Conservation (phyloP, 2,329 filamentous ascomycete species). For the Dothideomycetidae sp. region DNA sequence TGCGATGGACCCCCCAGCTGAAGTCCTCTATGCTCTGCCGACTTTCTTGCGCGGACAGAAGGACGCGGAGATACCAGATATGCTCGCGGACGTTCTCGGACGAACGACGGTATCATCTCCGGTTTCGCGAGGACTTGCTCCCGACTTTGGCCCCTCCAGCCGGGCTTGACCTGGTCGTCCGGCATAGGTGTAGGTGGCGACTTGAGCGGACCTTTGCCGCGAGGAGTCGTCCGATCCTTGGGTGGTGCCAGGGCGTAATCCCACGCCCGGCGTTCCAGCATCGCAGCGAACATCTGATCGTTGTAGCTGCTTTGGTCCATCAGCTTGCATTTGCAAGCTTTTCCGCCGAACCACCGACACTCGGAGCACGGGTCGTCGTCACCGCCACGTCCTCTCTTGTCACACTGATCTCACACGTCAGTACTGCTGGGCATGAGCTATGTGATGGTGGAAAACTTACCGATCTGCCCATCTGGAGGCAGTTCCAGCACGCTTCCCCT, state of each 20-base stretch:
- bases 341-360: conserved; percentile 6
- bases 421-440: too few relatives aligned
- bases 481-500: too few relatives aligned
- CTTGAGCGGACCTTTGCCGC: background rate
- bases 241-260: conserved; percentile 1
- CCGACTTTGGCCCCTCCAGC: background rate
- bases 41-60: too few relatives aligned
- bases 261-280: background rate
- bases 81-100: conserved; percentile 6
- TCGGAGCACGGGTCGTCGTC: conserved; percentile 10
- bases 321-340: background rate
- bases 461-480: too few relatives aligned
- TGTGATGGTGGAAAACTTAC: too few relatives aligned
- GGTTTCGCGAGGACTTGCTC: conserved; percentile 4
- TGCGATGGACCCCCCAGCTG: too few relatives aligned
- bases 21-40: too few relatives aligned
- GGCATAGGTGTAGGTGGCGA: background rate
- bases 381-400: conserved; percentile 1
- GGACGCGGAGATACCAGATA: background rate
- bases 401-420: too few relatives aligned
- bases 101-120: conserved; percentile 1
- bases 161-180: background rate
- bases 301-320: conserved; percentile 2
- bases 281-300: conserved; percentile 1
- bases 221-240: background rate